A percentile compares a stretch with the other conserved stretches of the same genome.
These are phyloP conservation scores for Theileria equi DNA, from an alignment of 169 alveolate species.

Conservation along the genomic window DNA sequence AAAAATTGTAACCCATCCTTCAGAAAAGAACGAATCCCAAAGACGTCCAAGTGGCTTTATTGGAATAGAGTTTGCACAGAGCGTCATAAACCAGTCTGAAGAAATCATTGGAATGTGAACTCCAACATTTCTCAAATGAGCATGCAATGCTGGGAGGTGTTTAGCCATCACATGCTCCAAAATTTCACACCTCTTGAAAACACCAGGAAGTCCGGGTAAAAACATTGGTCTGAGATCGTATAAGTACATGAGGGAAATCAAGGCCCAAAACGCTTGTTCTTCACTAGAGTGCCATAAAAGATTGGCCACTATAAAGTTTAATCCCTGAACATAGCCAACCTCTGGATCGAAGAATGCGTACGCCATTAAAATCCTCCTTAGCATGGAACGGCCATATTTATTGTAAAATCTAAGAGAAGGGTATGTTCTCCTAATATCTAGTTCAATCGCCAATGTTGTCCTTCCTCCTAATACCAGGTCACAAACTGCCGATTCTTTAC, in stretches of 20 bases:
- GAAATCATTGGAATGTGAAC: conserved; percentile 76
- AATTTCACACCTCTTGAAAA: conserved; percentile 52
- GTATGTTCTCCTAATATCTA: conserved; percentile 57
- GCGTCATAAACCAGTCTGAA: conserved; percentile 81
- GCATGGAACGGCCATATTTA: conserved; percentile 30
- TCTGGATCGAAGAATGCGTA: conserved; percentile 61
- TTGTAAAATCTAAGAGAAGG: conserved; percentile 57
- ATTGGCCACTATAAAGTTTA: conserved; percentile 81
- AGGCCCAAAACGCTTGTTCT: conserved; percentile 76
- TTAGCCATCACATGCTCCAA: conserved; percentile 41
- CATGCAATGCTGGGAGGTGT: conserved; percentile 37
- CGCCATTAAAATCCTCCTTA: conserved; percentile 54
- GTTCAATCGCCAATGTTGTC: conserved; percentile 45
- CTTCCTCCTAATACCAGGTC: conserved; percentile 52
- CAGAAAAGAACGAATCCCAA: conserved; percentile 79
- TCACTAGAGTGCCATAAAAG: conserved; percentile 84
- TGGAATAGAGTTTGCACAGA: conserved; percentile 79
- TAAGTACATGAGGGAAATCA: conserved; percentile 66
- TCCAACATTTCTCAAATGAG: conserved; percentile 58
- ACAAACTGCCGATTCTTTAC: conserved; percentile 30
- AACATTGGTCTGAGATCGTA: conserved; percentile 80
- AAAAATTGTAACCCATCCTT: conserved; percentile 78
- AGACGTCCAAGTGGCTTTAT: conserved; percentile 60
- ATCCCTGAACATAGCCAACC: conserved; percentile 85
- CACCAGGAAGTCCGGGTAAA: conserved; percentile 65